Evolutionary conservation across 1,284 basidiomycete species (phyloP).

Genomic region (Papiliotrema laurentii): DNA sequence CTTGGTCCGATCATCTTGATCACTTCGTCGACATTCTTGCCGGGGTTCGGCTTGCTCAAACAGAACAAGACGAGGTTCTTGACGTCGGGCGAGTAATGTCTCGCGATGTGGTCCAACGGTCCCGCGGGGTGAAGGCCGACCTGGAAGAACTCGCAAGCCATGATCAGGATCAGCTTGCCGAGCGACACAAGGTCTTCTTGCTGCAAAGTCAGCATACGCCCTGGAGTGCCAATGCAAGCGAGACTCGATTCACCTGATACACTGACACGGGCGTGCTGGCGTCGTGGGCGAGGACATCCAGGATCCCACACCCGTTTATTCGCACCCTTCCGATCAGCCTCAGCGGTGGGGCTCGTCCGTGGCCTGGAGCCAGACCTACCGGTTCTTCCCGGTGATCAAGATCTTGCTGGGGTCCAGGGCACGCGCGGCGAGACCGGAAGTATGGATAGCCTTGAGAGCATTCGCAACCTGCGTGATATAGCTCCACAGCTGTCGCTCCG

Average conservation of each 20-base stretch:
- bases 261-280: constrained; percentile 58
- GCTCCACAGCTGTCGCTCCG: constrained; percentile 88
- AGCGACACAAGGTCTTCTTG: constrained; percentile 87
- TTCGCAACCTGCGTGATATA: constrained; percentile 87
- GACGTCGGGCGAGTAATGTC: constrained; percentile 74
- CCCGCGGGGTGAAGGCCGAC: constrained; percentile 56
- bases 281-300: constrained; percentile 78
- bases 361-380: constrained; percentile 57
- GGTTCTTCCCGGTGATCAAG: constrained; percentile 80
- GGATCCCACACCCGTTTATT: constrained; percentile 73
- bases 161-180: constrained; percentile 75
- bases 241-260: constrained; percentile 52
- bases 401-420: constrained; percentile 86
- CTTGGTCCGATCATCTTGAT: constrained; percentile 72
- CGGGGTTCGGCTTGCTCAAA: constrained; percentile 63
- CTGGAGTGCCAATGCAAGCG: neutral
- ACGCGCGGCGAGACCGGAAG: constrained; percentile 72
- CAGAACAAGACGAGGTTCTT: constrained; percentile 76
- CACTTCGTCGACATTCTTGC: constrained; percentile 70
- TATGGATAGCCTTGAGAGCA: constrained; percentile 82
- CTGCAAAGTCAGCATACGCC: constrained; percentile 34
- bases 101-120: constrained; percentile 69
- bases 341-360: too few species aligned
- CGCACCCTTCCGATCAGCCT: constrained; percentile 56
- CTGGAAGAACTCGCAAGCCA: constrained; percentile 58